Evolutionary conservation across 2,329 filamentous ascomycete genomes (phyloP).

Genomic region (Neofusicoccum cordaticola): DNA sequence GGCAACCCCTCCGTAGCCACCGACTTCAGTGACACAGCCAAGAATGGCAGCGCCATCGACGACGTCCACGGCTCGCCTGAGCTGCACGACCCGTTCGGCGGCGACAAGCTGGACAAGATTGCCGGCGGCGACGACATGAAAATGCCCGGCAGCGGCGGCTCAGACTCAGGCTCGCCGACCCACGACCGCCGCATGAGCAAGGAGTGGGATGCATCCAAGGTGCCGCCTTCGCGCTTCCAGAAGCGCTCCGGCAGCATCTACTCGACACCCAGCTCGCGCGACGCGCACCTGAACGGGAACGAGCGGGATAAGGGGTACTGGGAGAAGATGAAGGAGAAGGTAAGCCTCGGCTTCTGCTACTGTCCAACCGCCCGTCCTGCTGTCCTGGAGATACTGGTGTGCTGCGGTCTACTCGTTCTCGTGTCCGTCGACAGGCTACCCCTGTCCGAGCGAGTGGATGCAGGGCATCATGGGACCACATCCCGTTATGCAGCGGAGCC

Average conservation of each 20-base stretch:
- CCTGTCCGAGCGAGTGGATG: no score
- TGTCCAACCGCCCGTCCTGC: neutral
- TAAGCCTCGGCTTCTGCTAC: conserved; percentile 11
- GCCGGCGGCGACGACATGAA: conserved; percentile 25
- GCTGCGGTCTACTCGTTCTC: no score
- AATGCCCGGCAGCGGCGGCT: conserved; percentile 12
- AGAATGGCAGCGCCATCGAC: neutral
- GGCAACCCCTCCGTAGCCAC: conserved; percentile 20
- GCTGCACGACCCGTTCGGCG: conserved; percentile 26
- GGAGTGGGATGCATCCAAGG: conserved; percentile 61
- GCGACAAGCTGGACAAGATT: conserved; percentile 25
- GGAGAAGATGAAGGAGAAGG: conserved; percentile 50
- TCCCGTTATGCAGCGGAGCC: no score
- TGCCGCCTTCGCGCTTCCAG: conserved; percentile 66
- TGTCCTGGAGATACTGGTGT: no score
- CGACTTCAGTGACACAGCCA: neutral
- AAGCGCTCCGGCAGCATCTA: conserved; percentile 68
- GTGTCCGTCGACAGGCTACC: no score
- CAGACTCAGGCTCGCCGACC: conserved; percentile 1
- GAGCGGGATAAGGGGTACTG: conserved; percentile 55
- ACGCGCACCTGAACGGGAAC: conserved; percentile 60
- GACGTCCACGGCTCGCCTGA: conserved; percentile 25
- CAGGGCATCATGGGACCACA: no score
- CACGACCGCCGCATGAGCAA: conserved; percentile 35
- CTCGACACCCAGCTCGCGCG: conserved; percentile 62